Evolutionary conservation across 2,329 filamentous ascomycete species (phyloP).

Genomic region (Exophiala dermatitidis): DNA sequence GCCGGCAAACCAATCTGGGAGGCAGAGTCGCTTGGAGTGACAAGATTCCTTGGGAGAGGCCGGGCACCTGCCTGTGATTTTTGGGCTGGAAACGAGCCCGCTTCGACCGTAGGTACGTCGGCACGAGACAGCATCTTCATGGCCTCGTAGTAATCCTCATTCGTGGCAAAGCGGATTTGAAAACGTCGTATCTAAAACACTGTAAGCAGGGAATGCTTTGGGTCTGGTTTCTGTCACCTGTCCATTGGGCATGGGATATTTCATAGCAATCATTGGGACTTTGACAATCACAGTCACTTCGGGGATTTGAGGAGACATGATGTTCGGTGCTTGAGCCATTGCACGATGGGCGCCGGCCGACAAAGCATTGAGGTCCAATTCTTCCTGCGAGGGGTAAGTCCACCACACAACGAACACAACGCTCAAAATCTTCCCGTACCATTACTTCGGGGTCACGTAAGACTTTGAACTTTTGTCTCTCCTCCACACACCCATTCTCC

Average conservation of each 20-base stretch:
- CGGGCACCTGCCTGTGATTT: conserved; percentile 7
- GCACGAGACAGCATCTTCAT: conserved; percentile 37
- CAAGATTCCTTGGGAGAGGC: background rate
- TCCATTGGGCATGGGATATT: conserved; percentile 34
- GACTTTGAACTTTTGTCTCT: conserved; percentile 32
- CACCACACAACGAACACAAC: background rate
- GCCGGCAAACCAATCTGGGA: conserved; percentile 10
- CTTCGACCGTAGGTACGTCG: conserved; percentile 40
- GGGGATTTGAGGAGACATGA: conserved; percentile 23
- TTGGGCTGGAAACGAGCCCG: conserved; percentile 29
- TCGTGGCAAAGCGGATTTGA: conserved; percentile 39
- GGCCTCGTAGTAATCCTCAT: conserved; percentile 37
- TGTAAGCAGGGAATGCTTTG: conserved; percentile 20
- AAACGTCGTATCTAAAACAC: conserved; percentile 38
- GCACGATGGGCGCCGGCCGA: conserved; percentile 26
- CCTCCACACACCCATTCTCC: conserved; percentile 20
- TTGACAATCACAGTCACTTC: conserved; percentile 39
- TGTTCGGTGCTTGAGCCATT: conserved; percentile 11
- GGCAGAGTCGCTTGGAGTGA: conserved; percentile 15
- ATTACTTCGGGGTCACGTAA: conserved; percentile 32
- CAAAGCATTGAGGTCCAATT: conserved; percentile 35
- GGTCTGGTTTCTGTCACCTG: conserved; percentile 27
- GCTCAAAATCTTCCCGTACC: conserved; percentile 28
- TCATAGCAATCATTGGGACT: conserved; percentile 41
- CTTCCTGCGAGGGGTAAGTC: conserved; percentile 33